These are phyloP conservation scores for Sorghum bicolor DNA, from an alignment of 176 grass and related monocot species.

Conservation along the genomic window DNA sequence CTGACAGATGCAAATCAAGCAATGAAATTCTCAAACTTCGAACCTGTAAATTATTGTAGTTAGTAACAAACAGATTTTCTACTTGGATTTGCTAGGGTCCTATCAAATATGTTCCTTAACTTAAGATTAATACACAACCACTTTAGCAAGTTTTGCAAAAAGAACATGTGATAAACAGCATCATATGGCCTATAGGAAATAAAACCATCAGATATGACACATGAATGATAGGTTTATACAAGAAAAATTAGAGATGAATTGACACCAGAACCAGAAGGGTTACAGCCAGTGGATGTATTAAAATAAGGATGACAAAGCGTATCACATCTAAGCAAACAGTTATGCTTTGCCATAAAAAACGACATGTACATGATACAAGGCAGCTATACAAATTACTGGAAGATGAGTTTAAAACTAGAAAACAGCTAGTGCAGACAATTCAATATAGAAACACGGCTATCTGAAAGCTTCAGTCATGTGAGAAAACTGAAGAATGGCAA, in stretches of 20 bases:
- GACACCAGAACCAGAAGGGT: background rate
- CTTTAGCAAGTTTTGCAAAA: background rate
- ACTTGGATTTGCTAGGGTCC: background rate
- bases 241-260: slow-evolving; percentile 2
- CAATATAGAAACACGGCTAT: background rate
- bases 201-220: slow-evolving; percentile 16
- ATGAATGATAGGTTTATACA: background rate
- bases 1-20: slow-evolving; percentile 1
- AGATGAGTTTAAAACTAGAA: background rate
- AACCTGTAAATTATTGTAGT: background rate
- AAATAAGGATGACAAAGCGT: background rate
- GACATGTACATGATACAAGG: background rate
- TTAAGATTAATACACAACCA: background rate
- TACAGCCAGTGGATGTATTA: background rate
- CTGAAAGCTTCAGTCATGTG: background rate
- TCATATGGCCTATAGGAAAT: background rate
- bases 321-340: background rate
- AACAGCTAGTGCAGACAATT: background rate
- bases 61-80: background rate
- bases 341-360: background rate
- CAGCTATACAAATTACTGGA: background rate
- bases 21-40: background rate
- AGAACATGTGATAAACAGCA: background rate
- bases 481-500: slow-evolving; percentile 4
- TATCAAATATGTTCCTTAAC: background rate